Evolutionary conservation across 768 basidiomycete genomes (phyloP).

Genomic region (Boletellus sp.): DNA sequence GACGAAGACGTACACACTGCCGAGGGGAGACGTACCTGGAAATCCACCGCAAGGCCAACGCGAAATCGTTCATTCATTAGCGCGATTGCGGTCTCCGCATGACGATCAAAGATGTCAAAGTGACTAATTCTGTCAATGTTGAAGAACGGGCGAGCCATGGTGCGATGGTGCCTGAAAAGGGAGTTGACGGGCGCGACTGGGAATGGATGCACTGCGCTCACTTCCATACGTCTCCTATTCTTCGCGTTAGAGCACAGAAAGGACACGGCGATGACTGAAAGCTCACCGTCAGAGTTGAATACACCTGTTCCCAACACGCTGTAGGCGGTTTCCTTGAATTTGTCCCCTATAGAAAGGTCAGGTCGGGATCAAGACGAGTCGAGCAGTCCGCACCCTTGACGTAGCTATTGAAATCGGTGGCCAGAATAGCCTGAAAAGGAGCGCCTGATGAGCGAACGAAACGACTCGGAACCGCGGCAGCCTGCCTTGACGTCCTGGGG

Average conservation of each 20-base stretch:
- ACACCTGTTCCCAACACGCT: constrained; percentile 48
- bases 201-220: constrained; percentile 24
- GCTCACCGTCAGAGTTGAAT: constrained; percentile 51
- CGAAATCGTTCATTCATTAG: constrained; percentile 42
- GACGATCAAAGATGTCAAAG: constrained; percentile 59
- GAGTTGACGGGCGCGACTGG: not conserved
- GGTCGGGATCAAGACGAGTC: not conserved
- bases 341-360: constrained; percentile 25
- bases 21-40: constrained; percentile 42
- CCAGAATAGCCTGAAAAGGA: constrained; percentile 34
- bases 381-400: constrained; percentile 36
- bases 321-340: constrained; percentile 29
- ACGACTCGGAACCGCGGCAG: not conserved
- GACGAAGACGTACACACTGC: not conserved
- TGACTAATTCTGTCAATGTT: constrained; percentile 55
- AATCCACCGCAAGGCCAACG: constrained; percentile 51
- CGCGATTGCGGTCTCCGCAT: constrained; percentile 45
- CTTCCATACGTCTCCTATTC: constrained; percentile 68
- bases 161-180: constrained; percentile 54
- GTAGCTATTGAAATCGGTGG: constrained; percentile 41
- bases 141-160: constrained; percentile 72
- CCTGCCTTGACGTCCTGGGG: constrained; percentile 46
- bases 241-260: constrained; percentile 1
- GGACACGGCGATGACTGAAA: not conserved
- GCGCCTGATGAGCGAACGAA: not conserved